Percentiles rank a stretch among this genome's conserved stretches.
phyloP scores from a whole-genome alignment of 2,329 filamentous ascomycete species.

The Trichothecium sympodiale region DNA sequence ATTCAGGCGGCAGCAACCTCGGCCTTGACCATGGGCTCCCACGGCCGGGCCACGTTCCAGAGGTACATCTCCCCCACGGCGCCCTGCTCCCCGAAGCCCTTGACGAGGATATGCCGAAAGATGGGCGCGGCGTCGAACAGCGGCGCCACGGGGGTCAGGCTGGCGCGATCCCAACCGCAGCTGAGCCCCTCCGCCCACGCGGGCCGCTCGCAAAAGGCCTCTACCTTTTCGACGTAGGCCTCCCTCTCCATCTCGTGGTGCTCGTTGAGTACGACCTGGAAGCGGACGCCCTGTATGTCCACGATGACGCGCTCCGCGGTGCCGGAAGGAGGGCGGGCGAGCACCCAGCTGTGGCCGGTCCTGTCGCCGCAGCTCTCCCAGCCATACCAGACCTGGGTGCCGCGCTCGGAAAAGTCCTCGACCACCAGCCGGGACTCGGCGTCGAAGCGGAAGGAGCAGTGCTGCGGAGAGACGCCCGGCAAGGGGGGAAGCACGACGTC shows the following conservation, averaged over 20 bases:
- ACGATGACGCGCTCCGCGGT: conserved; percentile 22
- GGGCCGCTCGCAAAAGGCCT: conserved; percentile 19
- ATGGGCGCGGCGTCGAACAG: conserved; percentile 17
- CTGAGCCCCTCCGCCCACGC: conserved; percentile 16
- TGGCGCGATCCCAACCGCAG: conserved; percentile 15
- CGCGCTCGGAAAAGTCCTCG: conserved; percentile 23
- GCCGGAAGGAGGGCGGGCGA: conserved; percentile 18
- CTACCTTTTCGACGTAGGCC: conserved; percentile 20
- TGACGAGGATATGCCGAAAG: conserved; percentile 25
- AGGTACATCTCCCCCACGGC: conserved; percentile 22
- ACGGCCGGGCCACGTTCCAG: conserved; percentile 28
- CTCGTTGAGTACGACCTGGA: conserved; percentile 26
- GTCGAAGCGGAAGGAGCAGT: conserved; percentile 28
- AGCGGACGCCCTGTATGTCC: conserved; percentile 27
- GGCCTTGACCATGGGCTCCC: conserved; percentile 32
- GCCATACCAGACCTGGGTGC: conserved; percentile 31
- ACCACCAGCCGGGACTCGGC: conserved; percentile 24
- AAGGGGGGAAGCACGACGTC: conserved; percentile 25
- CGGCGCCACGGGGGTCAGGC: conserved; percentile 14
- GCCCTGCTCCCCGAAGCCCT: conserved; percentile 10
- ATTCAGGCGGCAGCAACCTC: conserved; percentile 9
- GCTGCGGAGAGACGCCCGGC: conserved; percentile 21
- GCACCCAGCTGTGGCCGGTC: conserved; percentile 22
- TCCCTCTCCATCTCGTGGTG: conserved; percentile 22
- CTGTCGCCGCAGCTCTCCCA: conserved; percentile 26